Conservation (phyloP, 202 grass and related monocot genomes). For the Setaria viridis region DNA sequence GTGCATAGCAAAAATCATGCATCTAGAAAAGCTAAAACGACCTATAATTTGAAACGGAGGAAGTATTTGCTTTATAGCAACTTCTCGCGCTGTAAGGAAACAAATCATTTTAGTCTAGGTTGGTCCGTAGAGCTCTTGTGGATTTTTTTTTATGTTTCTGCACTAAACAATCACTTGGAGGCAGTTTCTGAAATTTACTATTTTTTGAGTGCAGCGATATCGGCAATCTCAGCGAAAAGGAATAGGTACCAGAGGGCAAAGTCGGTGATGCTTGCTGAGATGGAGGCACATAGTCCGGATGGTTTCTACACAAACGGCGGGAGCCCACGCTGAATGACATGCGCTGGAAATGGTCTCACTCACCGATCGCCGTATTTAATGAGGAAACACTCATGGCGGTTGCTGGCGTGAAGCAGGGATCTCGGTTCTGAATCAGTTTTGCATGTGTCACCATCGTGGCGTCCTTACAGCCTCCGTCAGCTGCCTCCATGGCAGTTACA, state of each 20-base stretch:
- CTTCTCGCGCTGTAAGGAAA: background rate
- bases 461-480: background rate
- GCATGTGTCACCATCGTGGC: background rate
- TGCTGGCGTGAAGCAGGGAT: slow-evolving; percentile 15
- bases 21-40: too few species aligned
- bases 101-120: background rate
- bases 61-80: background rate
- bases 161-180: background rate
- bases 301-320: slow-evolving; percentile 63
- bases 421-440: slow-evolving; percentile 35
- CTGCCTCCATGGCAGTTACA: slow-evolving; percentile 10
- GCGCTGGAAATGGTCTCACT: background rate
- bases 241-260: slow-evolving; percentile 94
- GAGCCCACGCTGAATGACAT: slow-evolving; percentile 41
- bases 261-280: slow-evolving; percentile 90
- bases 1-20: too few species aligned
- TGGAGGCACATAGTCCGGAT: slow-evolving; percentile 78
- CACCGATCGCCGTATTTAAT: background rate
- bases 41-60: too few species aligned
- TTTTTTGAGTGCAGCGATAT: slow-evolving; percentile 48
- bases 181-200: background rate
- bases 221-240: slow-evolving; percentile 86
- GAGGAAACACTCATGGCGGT: slow-evolving; percentile 21
- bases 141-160: background rate
- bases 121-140: background rate